A percentile compares a stretch with the other conserved stretches of the same genome.
Evolutionary conservation across 2,329 filamentous ascomycete species (phyloP).

Genomic region (Ilyonectria robusta): DNA sequence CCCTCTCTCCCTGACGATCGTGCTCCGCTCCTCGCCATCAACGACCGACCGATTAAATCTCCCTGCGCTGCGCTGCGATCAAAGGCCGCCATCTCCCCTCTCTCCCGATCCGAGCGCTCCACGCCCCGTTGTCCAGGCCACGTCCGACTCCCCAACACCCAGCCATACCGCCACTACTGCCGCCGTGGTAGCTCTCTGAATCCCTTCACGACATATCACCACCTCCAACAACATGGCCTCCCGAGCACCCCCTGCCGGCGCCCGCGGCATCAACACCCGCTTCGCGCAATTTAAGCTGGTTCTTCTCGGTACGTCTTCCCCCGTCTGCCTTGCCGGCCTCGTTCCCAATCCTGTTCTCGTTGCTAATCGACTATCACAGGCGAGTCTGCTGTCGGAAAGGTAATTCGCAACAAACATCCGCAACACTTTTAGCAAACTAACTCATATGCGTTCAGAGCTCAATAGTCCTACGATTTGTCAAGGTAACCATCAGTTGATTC

Average conservation of each 20-base stretch:
- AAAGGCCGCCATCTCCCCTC: slow-evolving; percentile 13
- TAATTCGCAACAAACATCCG: slow-evolving; percentile 57
- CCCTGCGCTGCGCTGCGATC: slow-evolving; percentile 5
- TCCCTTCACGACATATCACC: slow-evolving; percentile 43
- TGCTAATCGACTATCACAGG: slow-evolving; percentile 71
- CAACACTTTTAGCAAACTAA: slow-evolving; percentile 37
- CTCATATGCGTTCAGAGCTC: slow-evolving; percentile 77
- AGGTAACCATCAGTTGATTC: slow-evolving; percentile 72
- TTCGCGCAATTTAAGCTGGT: slow-evolving; percentile 99
- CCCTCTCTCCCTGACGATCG: slow-evolving; percentile 11
- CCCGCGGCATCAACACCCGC: slow-evolving; percentile 79
- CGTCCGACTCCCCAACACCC: slow-evolving; percentile 44
- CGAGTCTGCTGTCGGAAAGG: slow-evolving; percentile 99
- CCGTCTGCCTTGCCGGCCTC: slow-evolving; percentile 24
- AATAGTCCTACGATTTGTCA: slow-evolving; percentile 97
- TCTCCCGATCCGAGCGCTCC: slow-evolving; percentile 37
- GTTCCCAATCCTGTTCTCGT: slow-evolving; percentile 19
- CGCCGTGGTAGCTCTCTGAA: slow-evolving; percentile 32
- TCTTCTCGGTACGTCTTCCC: slow-evolving; percentile 80
- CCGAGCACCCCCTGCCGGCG: slow-evolving; percentile 76
- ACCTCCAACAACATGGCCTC: slow-evolving; percentile 78
- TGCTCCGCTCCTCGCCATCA: slow-evolving; percentile 13
- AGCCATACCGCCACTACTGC: slow-evolving; percentile 45
- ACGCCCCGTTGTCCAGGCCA: slow-evolving; percentile 45
- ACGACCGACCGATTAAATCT: neutral